Base-by-base conservation (phyloP, 805 yeast genomes). In the Hemisphaericaspora nanyangensis region DNA sequence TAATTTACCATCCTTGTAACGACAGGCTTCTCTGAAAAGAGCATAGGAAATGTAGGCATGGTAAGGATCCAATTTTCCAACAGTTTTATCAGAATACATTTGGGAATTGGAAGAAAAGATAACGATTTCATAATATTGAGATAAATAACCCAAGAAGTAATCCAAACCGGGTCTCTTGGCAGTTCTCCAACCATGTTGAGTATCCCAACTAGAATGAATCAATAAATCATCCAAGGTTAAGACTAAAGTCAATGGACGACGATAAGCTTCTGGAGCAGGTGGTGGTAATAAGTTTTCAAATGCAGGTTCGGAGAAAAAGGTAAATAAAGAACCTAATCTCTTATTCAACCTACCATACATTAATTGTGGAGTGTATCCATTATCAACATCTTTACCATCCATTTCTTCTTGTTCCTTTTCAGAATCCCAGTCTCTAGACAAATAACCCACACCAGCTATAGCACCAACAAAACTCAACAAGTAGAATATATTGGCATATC, bases 101-200 rank as follows among this genome's bases (percentile, higher is more conserved):
- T 81, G 82, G 53, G 85, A 83, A 59, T 86, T 86, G 44, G 89
- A 80, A 25, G 91, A 79, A 60, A 93, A 93, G 34, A 95, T 68
- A 38, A 93, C 98, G 58, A 93, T 82, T 69, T 93, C 99, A 65
- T 91, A 93, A 71, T 89, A 91, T 67, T 87, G 95, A 6, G 96
- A 85, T 52, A 93, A 71, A 65, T 93, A 93, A 20, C 95, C 96
- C 58, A 93, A 70, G 68, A 93, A 93, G 71, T 93, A 93, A 63
- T 95, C 99, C 45, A 88, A 81, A 46, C 99, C 99, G 25, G 99
- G 98, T 70, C 99, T 87, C 73, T 93, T 93, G 22, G 96, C 98
- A 12, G 97, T 91, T 68, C 93, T 82, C 99, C 99, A 93, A 39
- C 99, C 99, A 58, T 79, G 74, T 62, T 86, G 80, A 50, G 87